Conservation (phyloP, 2,329 filamentous ascomycete species). For the Emericellopsis cladophorae region DNA sequence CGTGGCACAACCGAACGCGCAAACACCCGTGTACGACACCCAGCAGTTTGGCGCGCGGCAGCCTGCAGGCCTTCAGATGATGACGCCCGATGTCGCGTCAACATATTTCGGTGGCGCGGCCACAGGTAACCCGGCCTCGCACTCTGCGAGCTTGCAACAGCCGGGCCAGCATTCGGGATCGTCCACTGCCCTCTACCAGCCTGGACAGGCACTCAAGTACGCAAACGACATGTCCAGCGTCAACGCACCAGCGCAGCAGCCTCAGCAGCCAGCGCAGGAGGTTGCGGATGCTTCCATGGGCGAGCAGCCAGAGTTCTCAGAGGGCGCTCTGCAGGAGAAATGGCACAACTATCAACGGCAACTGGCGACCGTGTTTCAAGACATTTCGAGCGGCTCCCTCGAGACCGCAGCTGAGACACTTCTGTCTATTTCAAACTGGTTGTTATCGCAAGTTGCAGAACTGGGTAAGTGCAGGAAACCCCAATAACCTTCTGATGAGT, state of each 20-base stretch:
- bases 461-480: slow-evolving; percentile 32
- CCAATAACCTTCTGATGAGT: background rate
- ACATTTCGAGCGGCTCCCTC: slow-evolving; percentile 43
- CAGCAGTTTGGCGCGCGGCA: slow-evolving; percentile 67
- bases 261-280: slow-evolving; percentile 12
- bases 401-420: slow-evolving; percentile 39
- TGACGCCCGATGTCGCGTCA: slow-evolving; percentile 35
- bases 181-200: slow-evolving; percentile 53
- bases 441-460: slow-evolving; percentile 40
- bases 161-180: slow-evolving; percentile 31
- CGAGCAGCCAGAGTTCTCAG: slow-evolving; percentile 45
- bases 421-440: slow-evolving; percentile 39
- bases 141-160: slow-evolving; percentile 29
- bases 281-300: slow-evolving; percentile 31
- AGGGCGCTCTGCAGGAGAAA: slow-evolving; percentile 49
- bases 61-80: slow-evolving; percentile 64
- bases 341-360: slow-evolving; percentile 54
- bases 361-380: slow-evolving; percentile 57
- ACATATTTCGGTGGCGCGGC: slow-evolving; percentile 50
- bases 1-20: slow-evolving; percentile 50
- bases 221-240: slow-evolving; percentile 31
- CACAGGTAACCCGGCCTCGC: slow-evolving; percentile 34
- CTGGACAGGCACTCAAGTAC: slow-evolving; percentile 43
- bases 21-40: slow-evolving; percentile 60
- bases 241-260: slow-evolving; percentile 25